These are phyloP conservation scores for Tuber melanosporum DNA, from an alignment of 495 filamentous ascomycete species.

Conservation along the genomic window DNA sequence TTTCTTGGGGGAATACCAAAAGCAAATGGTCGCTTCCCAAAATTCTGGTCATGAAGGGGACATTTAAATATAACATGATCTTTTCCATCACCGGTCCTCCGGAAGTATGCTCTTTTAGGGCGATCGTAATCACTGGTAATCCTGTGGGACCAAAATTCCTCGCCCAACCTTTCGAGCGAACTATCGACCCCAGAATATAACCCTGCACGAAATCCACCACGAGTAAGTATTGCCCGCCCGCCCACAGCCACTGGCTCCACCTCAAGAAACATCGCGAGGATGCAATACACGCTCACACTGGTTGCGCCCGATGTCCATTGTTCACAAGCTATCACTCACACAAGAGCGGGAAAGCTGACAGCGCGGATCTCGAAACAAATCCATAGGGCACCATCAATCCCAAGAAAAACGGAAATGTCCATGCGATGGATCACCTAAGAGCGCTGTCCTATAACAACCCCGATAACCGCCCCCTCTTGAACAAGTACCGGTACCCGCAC, in stretches of 20 bases:
- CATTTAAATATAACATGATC: neutral
- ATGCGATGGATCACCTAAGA: neutral
- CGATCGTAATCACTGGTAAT: neutral
- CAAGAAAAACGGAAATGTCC: neutral
- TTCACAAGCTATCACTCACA: neutral
- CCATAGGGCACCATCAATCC: neutral
- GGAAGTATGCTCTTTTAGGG: neutral
- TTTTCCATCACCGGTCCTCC: neutral
- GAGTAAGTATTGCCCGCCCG: neutral
- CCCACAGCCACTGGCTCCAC: neutral
- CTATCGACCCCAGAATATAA: neutral
- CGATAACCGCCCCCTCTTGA: neutral
- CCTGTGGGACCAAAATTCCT: neutral
- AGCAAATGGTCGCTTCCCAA: neutral
- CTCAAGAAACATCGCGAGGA: neutral
- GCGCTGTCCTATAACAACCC: neutral
- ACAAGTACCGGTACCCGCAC: neutral
- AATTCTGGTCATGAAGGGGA: neutral
- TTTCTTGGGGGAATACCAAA: neutral
- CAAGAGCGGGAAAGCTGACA: neutral
- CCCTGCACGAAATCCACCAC: neutral
- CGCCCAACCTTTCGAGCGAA: neutral
- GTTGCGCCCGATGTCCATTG: neutral
- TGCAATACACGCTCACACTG: neutral
- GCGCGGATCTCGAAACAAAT: neutral